Evolutionary conservation across 306 rosid species (phyloP).

Genomic region (Inga oerstediana): DNA sequence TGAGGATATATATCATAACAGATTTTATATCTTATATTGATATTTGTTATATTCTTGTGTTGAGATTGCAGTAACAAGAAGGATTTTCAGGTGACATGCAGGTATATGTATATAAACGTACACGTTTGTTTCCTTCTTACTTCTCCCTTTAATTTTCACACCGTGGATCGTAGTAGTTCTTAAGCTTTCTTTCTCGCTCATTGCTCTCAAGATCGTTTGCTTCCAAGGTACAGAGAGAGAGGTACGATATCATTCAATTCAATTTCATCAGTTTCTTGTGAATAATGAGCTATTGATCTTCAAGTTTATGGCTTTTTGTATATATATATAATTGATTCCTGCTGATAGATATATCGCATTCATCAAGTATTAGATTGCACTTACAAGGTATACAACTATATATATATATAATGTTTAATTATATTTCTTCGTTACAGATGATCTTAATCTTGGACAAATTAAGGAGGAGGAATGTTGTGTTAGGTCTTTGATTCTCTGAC

Average conservation of each 20-base stretch:
- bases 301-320: not conserved
- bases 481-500: not conserved
- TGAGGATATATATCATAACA: not conserved
- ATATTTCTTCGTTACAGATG: not conserved
- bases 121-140: not conserved
- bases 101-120: constrained; percentile 1
- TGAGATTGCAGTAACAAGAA: not conserved
- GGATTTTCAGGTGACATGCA: constrained; percentile 26
- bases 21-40: too few relatives aligned
- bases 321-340: not conserved
- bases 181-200: not conserved
- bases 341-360: not conserved
- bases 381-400: not conserved
- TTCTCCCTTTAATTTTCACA: too few relatives aligned
- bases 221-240: not conserved
- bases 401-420: too few relatives aligned
- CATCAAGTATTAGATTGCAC: not conserved
- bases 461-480: not conserved
- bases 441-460: too few relatives aligned
- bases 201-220: constrained; percentile 6
- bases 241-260: not conserved
- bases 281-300: not conserved
- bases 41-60: too few relatives aligned
- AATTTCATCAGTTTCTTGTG: not conserved
- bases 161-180: not conserved